phyloP scores from a whole-genome alignment of 805 yeast genomes.

The Saccharomycopsis sp. region DNA sequence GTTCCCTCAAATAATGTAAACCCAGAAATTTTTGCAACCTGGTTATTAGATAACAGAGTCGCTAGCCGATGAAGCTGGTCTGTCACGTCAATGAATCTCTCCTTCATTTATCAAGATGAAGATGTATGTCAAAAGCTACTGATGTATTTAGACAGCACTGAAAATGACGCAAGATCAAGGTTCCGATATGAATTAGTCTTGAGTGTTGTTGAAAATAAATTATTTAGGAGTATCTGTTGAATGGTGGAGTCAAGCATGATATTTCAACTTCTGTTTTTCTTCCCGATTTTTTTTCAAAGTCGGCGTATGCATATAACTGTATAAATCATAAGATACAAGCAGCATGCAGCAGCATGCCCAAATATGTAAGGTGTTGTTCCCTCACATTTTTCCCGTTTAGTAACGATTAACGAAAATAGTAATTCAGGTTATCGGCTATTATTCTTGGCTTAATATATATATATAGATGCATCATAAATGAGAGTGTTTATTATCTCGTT shows the following conservation, averaged over 20 bases:
- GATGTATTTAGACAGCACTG: too few species aligned
- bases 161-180: too few species aligned
- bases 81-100: slow-evolving; percentile 47
- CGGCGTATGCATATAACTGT: background rate
- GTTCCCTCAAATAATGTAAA: slow-evolving; percentile 79
- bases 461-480: too few species aligned
- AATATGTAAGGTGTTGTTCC: background rate
- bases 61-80: slow-evolving; percentile 38
- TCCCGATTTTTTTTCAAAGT: background rate
- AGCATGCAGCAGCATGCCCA: background rate
- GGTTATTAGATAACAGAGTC: slow-evolving; percentile 37
- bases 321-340: background rate
- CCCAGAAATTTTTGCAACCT: slow-evolving; percentile 49
- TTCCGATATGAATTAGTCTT: too few species aligned
- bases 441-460: too few species aligned
- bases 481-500: too few species aligned
- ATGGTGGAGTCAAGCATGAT: background rate
- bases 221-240: too few species aligned
- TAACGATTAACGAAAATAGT: too few species aligned
- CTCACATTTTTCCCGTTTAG: too few species aligned
- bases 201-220: too few species aligned
- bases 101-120: background rate
- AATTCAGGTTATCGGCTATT: too few species aligned
- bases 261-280: too few species aligned
- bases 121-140: background rate